Evolutionary conservation across 805 yeast genomes (phyloP).

Genomic region (Lipomyces sp.): DNA sequence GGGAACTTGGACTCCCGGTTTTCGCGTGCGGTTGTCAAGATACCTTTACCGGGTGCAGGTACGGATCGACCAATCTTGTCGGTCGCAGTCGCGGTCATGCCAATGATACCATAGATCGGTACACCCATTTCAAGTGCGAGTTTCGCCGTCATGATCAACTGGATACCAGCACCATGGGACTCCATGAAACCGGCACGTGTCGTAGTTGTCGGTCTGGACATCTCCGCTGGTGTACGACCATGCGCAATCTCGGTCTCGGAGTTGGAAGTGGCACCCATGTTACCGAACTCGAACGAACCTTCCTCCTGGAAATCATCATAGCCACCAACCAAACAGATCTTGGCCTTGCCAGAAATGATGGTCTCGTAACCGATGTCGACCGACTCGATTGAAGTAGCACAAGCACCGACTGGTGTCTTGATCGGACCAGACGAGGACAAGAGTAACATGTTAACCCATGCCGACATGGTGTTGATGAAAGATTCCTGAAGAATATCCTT

Average conservation of each 20-base stretch:
- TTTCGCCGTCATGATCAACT: conserved; percentile 92
- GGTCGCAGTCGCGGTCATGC: conserved; percentile 93
- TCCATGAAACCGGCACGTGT: conserved; percentile 98
- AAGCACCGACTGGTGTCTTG: conserved; percentile 99
- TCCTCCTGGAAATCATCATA: conserved; percentile 99
- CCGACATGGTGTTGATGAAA: conserved; percentile 98
- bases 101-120: conserved; percentile 95
- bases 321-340: conserved; percentile 97
- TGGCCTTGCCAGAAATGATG: conserved; percentile 90
- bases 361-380: conserved; percentile 96
- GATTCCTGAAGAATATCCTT: conserved; percentile 97
- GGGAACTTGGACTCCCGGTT: conserved; percentile 79
- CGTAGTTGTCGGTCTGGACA: conserved; percentile 98
- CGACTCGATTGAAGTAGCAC: conserved; percentile 99
- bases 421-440: conserved; percentile 98
- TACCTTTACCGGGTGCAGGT: conserved; percentile 99
- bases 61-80: conserved; percentile 99
- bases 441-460: conserved; percentile 99
- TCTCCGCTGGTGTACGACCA: conserved; percentile 97
- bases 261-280: conserved; percentile 98
- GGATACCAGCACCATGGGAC: conserved; percentile 99
- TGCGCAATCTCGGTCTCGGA: conserved; percentile 84
- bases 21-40: conserved; percentile 96
- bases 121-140: conserved; percentile 98
- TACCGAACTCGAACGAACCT: conserved; percentile 96